These are phyloP conservation scores for Fremontodendron californicum DNA, from an alignment of 345 rosid genomes.

Conservation along the genomic window DNA sequence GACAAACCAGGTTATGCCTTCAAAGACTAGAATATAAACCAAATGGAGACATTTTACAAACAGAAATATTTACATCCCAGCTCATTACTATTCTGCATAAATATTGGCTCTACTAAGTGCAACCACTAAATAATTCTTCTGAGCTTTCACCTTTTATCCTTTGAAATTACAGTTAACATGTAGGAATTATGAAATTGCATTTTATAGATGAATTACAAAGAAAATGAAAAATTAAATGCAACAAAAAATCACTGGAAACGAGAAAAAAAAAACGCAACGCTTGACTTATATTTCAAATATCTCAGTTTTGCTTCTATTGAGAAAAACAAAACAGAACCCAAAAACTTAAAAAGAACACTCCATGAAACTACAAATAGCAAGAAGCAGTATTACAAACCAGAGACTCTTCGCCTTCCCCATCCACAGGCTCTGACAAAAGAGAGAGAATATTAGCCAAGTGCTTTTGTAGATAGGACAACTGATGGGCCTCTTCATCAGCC, in stretches of 20 bases:
- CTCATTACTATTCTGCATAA: slow-evolving; percentile 1
- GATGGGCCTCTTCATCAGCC: slow-evolving; percentile 98
- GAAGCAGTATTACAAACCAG: slow-evolving; percentile 49
- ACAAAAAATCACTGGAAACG: not conserved
- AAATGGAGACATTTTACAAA: not conserved
- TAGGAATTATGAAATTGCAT: not conserved
- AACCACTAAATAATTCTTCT: not conserved
- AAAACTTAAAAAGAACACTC: not conserved
- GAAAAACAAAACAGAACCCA: not conserved
- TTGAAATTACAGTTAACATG: not conserved
- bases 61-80: not conserved
- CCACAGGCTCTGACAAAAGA: slow-evolving; percentile 86
- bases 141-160: not conserved
- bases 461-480: slow-evolving; percentile 88
- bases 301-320: not conserved
- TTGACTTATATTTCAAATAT: not conserved
- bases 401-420: slow-evolving; percentile 85
- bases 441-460: slow-evolving; percentile 82
- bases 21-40: not conserved
- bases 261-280: not conserved
- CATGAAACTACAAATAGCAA: slow-evolving; percentile 3
- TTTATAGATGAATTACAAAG: not conserved
- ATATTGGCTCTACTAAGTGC: not conserved
- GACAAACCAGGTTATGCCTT: not conserved
- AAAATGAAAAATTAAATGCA: not conserved